Percentiles rank a stretch among this genome's conserved stretches.
Conservation (phyloP, 2,329 filamentous ascomycete genomes). For the Fusarium algeriense region DNA sequence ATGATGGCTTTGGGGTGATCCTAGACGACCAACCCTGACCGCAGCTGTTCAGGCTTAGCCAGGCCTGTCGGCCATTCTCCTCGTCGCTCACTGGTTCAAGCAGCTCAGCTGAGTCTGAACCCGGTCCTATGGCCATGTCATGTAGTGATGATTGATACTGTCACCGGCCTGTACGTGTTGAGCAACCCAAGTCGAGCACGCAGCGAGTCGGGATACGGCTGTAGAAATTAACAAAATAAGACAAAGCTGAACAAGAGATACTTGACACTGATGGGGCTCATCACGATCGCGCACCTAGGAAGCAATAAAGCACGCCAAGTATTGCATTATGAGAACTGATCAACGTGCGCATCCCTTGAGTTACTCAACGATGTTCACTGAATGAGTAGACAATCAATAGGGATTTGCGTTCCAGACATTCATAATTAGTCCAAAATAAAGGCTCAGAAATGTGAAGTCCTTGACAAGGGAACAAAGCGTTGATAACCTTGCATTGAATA, state of each 20-base stretch:
- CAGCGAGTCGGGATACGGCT: conserved; percentile 15
- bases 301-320: neutral
- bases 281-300: neutral
- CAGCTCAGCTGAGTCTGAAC: conserved; percentile 47
- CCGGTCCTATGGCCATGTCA: conserved; percentile 27
- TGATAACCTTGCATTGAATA: neutral
- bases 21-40: conserved; percentile 12
- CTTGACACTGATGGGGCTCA: conserved; percentile 21
- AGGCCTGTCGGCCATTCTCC: conserved; percentile 19
- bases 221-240: conserved; percentile 15
- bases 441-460: neutral
- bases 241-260: neutral
- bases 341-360: conserved; percentile 6
- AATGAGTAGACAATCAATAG: neutral
- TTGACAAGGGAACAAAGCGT: neutral
- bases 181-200: conserved; percentile 23
- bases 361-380: neutral
- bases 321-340: conserved; percentile 9
- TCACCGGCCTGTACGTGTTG: conserved; percentile 15
- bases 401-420: conserved; percentile 7
- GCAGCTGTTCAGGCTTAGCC: conserved; percentile 10
- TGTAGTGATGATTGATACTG: conserved; percentile 12
- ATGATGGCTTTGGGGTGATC: conserved; percentile 12
- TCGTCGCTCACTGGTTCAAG: conserved; percentile 35
- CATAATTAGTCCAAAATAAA: neutral